Base-by-base conservation (phyloP, 192 early-diverging fungal species). In the Linnemannia schmuckeri region DNA sequence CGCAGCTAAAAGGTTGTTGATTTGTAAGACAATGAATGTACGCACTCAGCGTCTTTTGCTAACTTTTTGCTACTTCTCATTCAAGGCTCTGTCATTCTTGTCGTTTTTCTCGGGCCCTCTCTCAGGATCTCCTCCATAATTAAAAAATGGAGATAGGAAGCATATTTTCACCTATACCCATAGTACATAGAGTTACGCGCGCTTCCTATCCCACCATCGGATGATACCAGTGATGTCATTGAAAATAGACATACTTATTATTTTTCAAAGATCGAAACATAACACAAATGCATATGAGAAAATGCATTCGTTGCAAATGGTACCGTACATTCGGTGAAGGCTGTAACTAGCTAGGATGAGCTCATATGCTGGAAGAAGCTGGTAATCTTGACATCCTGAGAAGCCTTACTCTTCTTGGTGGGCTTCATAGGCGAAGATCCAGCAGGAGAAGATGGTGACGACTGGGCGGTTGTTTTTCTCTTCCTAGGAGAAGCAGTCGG, bases 341-440 rank as follows among this genome's bases (percentile, higher is more conserved):
- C 12, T 3, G 10, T 33, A 13, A 5, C 61, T 15, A 15, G 13
- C 30, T 66, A 80, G 0, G 38, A 24, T 24, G 78, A 55, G 38
- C 12, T 52, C 1, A 63, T 46, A 17, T 81, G 79, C 33, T 71
- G 79, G 44, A 87, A 87, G 74, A 87, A 87, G n/a, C 57, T 75
- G 12, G 85, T 87, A 41, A 87, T 87, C 37, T 81, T 87, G 76
- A 38, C 57, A 22, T 75, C 76, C 63, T 87, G 85, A 35, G 30
- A 66, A 0, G 75, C 68, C 27, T 80, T 86, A 0, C 75, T 57
- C 69, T 71, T 80, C 49, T 80, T 86, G 24, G 61, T 42, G 40
- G 46, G 71, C 63, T 79, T 57, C 22, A 49, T 70, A 4, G 72
- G 52, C 7, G 74, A 24, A 13, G 75, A 15, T 10, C 38, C 30